Evolutionary conservation across 2,329 filamentous ascomycete genomes (phyloP).

Genomic region (Stagonosporopsis vannaccii): DNA sequence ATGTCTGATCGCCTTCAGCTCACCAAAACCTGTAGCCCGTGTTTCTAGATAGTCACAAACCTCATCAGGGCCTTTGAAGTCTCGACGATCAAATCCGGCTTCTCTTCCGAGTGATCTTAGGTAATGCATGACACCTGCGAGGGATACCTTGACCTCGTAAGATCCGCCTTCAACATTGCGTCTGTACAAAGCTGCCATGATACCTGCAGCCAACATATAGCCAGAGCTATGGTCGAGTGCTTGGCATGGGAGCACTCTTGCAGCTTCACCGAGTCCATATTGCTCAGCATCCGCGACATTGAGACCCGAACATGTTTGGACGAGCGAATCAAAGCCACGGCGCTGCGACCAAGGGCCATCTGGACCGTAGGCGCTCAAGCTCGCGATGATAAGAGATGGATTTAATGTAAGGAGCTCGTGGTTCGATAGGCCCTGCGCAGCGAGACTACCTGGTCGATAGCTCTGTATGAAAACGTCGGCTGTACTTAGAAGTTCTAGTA

Average conservation of each 20-base stretch:
- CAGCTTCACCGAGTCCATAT: constrained; percentile 49
- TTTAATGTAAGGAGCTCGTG: constrained; percentile 51
- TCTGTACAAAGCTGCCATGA: constrained; percentile 60
- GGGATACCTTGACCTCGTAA: constrained; percentile 63
- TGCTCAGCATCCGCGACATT: constrained; percentile 63
- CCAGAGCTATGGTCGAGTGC: constrained; percentile 64
- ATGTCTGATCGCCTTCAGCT: constrained; percentile 58
- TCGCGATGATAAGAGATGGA: constrained; percentile 59
- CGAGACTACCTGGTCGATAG: constrained; percentile 59
- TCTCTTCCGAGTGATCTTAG: constrained; percentile 61
- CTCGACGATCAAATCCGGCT: constrained; percentile 53
- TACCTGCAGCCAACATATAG: constrained; percentile 62
- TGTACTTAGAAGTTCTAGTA: constrained; percentile 55
- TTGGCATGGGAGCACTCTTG: constrained; percentile 60
- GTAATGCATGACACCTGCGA: constrained; percentile 65
- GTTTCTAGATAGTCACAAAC: constrained; percentile 54
- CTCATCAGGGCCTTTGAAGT: constrained; percentile 43
- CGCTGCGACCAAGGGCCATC: constrained; percentile 56
- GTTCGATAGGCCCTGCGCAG: constrained; percentile 52
- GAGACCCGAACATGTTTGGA: constrained; percentile 64
- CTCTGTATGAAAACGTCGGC: constrained; percentile 64
- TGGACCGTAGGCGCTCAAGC: constrained; percentile 61
- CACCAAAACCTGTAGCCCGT: constrained; percentile 56
- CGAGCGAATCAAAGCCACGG: constrained; percentile 64
- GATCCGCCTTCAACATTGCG: constrained; percentile 55